Base-by-base conservation (phyloP, 1,139 yeast species). In the Diutina neorugosa region DNA sequence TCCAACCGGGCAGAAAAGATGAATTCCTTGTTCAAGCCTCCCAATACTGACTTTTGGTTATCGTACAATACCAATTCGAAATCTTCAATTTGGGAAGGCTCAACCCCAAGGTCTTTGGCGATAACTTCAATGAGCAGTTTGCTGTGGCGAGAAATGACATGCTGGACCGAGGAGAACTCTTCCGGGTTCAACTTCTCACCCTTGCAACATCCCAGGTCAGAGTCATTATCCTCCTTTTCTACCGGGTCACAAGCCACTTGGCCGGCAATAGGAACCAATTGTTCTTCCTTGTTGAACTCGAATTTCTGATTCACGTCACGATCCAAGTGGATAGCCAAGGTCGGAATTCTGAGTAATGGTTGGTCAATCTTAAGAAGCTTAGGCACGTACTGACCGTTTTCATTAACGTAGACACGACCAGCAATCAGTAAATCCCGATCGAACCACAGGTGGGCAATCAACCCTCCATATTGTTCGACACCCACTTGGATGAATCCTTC, bases 391-490 rank as follows among this genome's bases (percentile, higher is more conserved):
- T 77, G 69, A 19, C 80, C 83, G 47, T 71, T 63, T 4, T 52
- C 53, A 16, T 70, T 72, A 20, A 86, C 83, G 64, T 84, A 84
- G 1, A 93, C 96, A 59, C 98, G 76, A 16, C 98, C 98, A 8
- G 98, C 98, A 56, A 91, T 73, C 41, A 95, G 80, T 62, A 93
- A 75, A 65, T 93, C 98, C 57, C 98, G 80, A 67, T 93, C 98
- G 64, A 93, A 93, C 94, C 94, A 86, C 34, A 86, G 69, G 69
- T 84, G 89, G 80, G 97, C 95, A 55, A 91, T 82, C 52, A 96
- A 91, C 34, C 98, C 98, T 52, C 98, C 98, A 62, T 93, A 93
- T 52, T 84, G 81, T 66, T 93, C 98, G 5, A 93, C 96, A 44
- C 96, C 98, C 21, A 93, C 82, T 66, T 91, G 97, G 57, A 82